phyloP scores from a whole-genome alignment of 257 asterid species.

The Coffea eugenioides region DNA sequence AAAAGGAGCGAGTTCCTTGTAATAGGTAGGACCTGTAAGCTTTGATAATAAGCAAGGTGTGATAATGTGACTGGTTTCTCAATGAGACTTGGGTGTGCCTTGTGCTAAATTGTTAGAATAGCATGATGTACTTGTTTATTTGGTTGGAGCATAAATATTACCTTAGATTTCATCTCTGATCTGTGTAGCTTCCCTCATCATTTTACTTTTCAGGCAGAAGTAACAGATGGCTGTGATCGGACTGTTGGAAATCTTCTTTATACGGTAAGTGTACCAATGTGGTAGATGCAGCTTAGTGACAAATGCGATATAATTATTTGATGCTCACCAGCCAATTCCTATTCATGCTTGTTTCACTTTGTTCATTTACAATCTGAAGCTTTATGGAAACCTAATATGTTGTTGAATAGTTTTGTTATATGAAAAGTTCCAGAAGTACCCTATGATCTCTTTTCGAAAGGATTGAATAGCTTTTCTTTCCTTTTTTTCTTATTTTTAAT shows the following conservation, averaged over 20 bases:
- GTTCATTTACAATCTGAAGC: neutral
- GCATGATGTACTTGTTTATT: neutral
- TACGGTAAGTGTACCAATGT: constrained; percentile 48
- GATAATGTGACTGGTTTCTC: neutral
- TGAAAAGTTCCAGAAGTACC: neutral
- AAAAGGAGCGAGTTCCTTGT: neutral
- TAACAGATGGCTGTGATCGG: constrained; percentile 77
- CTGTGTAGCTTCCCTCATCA: neutral
- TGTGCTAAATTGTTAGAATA: neutral
- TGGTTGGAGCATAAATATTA: neutral
- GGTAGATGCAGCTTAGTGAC: neutral
- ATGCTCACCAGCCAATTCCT: neutral
- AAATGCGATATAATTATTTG: neutral
- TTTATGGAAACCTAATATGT: neutral
- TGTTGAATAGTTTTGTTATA: neutral
- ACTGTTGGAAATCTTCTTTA: constrained; percentile 77
- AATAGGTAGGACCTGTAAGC: neutral
- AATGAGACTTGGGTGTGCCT: neutral
- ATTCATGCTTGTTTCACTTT: neutral
- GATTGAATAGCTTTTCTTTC: neutral
- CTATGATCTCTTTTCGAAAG: neutral
- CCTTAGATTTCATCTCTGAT: neutral
- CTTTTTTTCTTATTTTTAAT: neutral
- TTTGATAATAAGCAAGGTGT: neutral
- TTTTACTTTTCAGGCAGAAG: constrained; percentile 58